Evolutionary conservation across 306 rosid genomes (phyloP), one percentile per base, ranked within the genome.

Genomic region (Gynostemma pentaphyllum): DNA sequence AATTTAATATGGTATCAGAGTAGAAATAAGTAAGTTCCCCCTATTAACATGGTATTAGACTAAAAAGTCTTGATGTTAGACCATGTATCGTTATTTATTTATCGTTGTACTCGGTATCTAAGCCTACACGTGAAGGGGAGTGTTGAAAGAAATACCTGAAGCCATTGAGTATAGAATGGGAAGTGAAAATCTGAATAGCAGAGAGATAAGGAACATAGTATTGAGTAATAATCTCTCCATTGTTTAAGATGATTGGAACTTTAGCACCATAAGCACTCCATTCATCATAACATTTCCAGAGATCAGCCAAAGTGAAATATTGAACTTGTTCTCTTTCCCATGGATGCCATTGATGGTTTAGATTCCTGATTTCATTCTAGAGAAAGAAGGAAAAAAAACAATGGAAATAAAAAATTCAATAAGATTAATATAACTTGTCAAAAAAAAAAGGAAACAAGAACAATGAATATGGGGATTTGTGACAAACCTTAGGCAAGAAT

Each of bases 211-310:
- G 99, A 3, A 88, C 99, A 64, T 88, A 94, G 74, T 86, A 94
- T 73, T 94, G 99, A 28, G 85, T 88, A 50, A 94, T 89, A 9
- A 85, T 82, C 8, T 94, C 95, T n/a, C 83, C 89, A 68, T 76
- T 68, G 84, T 65, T 67, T 64, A 88, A 66, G 60, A 74, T 40
- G 48, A 94, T 78, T 0, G 90, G 90, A 47, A 94, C 99, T 69
- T 94, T 96, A 14, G 96, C 88, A 5, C 99, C 99, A 54, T 94
- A 94, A 0, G 94, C 99, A 71, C 99, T 94, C 94, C 89, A 87
- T 82, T 94, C 95, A 62, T 84, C 88, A 46, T 69, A 94, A 46
- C 84, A 68, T 53, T 87, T 81, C 99, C 99, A 94, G 9, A 94
- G 85, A 72, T 94, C 90, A 30, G 82, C 78, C 75, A 94, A 61